Base-by-base conservation (phyloP, 2,329 filamentous ascomycete species). In the Penicillium psychrosexuale region DNA sequence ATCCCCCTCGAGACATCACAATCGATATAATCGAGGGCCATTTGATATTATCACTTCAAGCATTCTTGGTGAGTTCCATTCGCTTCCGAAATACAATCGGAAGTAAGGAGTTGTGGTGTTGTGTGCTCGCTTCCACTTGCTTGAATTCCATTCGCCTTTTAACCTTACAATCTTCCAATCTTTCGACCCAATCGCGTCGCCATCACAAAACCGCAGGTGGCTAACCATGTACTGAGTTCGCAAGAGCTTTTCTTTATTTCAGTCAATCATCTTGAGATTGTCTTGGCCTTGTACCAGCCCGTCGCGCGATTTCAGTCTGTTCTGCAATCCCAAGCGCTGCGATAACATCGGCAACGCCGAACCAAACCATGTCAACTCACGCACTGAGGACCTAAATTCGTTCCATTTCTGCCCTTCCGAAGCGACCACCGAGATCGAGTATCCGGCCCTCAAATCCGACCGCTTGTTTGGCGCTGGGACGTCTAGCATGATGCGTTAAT, bases 301-400 rank as follows among this genome's bases (percentile, higher is more conserved):
- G 19, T 38, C 28, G 33, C 47, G 36, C 46, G 33, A 55, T 39
- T 28, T 39, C 28, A 28, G 52, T 44, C 39, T 40, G 47, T 50
- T 55, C 47, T 22, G 52, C 52, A 55, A 55, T 51, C 19, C 15
- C 13, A 36, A 45, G 50, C 28, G 43, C 48, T 45, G 39, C 28
- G 50, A 48, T 53, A 53, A 48, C 27, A 31, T 31, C 43, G 22
- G 50, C 13, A 22, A 48, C 50, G 50, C 47, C 34, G 27, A 34
- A 15, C n/a, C 27, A 27, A 49, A 51, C 19, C 34, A 55, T 55
- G 47, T 51, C 31, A 50, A 44, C 33, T 12, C 27, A 27, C 45
- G 27, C 19, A 27, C 22, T 13, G 39, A 44, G 40, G 7, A 44
- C 12, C 34, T 51, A 30, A 51, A 30, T 19, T 33, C 19, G 19